Conservation (phyloP, 2,329 filamentous ascomycete species). For the Ophiostoma sp. region DNA sequence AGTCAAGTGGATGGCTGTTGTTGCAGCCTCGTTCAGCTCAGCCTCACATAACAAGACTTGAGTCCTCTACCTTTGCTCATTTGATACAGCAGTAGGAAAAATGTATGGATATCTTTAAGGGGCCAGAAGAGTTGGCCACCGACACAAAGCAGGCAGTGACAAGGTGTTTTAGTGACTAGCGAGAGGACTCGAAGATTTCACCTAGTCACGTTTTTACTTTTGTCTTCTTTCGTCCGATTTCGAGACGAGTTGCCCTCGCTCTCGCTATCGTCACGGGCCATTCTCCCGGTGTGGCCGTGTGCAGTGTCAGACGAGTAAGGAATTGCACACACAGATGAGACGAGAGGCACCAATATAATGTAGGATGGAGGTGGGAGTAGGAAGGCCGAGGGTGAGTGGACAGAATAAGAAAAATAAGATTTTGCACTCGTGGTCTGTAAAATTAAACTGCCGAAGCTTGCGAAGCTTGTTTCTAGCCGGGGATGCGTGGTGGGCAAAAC, state of each 20-base stretch:
- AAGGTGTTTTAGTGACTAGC: too few species aligned
- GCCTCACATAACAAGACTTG: too few species aligned
- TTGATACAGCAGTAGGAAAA: too few species aligned
- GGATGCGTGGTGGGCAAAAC: not conserved
- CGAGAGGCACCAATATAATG: not conserved
- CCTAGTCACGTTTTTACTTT: not conserved
- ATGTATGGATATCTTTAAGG: too few species aligned
- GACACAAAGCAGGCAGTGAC: too few species aligned
- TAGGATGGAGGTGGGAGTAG: not conserved
- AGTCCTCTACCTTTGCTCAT: too few species aligned
- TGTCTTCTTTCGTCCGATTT: not conserved
- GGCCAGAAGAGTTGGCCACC: too few species aligned
- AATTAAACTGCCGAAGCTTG: not conserved
- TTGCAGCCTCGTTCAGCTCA: too few species aligned
- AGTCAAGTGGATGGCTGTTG: too few species aligned
- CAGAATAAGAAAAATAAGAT: not conserved
- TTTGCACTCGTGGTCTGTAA: not conserved
- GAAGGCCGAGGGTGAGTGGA: not conserved
- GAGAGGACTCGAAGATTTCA: too few species aligned
- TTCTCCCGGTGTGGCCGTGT: not conserved
- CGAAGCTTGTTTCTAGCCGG: conserved; percentile 8
- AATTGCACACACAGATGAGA: not conserved
- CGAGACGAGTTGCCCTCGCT: conserved; percentile 8
- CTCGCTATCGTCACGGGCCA: not conserved
- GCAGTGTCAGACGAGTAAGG: not conserved